Evolutionary conservation across 768 basidiomycete species (phyloP).

Genomic region (Boletellus ananas): DNA sequence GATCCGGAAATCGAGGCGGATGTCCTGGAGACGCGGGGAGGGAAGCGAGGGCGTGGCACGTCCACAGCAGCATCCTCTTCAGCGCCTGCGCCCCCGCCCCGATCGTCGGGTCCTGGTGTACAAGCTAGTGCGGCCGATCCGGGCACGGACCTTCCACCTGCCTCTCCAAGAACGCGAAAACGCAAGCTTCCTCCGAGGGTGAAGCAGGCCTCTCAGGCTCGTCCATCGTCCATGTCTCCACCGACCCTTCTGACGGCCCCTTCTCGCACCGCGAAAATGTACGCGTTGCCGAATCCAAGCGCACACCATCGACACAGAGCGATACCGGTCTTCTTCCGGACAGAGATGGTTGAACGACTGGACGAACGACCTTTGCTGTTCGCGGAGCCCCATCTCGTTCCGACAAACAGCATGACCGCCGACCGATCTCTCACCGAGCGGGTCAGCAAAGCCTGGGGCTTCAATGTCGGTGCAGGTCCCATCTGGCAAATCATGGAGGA

Average conservation of each 20-base stretch:
- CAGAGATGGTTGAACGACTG: slow-evolving; percentile 59
- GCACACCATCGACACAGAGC: slow-evolving; percentile 73
- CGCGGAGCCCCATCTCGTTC: slow-evolving; percentile 33
- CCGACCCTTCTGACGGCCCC: background rate
- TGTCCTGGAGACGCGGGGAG: slow-evolving; percentile 4
- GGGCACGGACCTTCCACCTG: background rate
- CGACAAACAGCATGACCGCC: slow-evolving; percentile 58
- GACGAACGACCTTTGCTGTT: slow-evolving; percentile 49
- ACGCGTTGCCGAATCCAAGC: slow-evolving; percentile 59
- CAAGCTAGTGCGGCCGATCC: background rate
- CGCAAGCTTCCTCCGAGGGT: slow-evolving; percentile 21
- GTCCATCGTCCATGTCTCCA: slow-evolving; percentile 5
- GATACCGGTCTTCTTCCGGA: slow-evolving; percentile 51
- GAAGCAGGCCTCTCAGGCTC: slow-evolving; percentile 1
- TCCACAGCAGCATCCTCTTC: background rate
- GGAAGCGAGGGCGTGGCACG: slow-evolving; percentile 8
- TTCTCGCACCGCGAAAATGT: slow-evolving; percentile 38
- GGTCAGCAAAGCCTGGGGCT: slow-evolving; percentile 66
- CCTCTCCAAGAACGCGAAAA: slow-evolving; percentile 12
- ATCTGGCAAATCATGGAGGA: slow-evolving; percentile 80
- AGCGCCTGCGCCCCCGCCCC: background rate
- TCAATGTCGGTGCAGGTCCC: slow-evolving; percentile 71
- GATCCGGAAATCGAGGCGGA: slow-evolving; percentile 15
- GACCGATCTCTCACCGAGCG: slow-evolving; percentile 46
- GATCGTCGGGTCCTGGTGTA: too few relatives aligned